Evolutionary conservation across 163 green algal species (phyloP), one percentile per base, ranked within the genome.

Genomic region (Chloromonas sp.): DNA sequence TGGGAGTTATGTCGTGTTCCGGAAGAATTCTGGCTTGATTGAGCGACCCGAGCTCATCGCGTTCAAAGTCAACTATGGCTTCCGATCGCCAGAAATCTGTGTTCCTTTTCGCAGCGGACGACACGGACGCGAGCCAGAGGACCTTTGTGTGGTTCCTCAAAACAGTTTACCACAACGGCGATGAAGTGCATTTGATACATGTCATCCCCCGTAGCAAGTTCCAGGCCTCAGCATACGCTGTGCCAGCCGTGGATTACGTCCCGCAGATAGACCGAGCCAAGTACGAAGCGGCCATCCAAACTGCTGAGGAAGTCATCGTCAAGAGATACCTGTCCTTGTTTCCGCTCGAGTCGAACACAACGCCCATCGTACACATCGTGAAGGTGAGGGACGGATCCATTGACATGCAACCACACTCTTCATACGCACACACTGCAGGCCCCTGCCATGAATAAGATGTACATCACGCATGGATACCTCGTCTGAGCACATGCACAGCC

Each of bases 281-380:
- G 2, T 93, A 94, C 62, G 89, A 95, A 78, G 87, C 88, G 58
- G 80, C 89, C 2, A 87, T 95, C 61, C 89, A 89, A 58, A 87
- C 92, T 1, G 86, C 90, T 11, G 87, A 96, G 80, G 85, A 82
- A 0, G 95, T 97, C 81, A 94, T 97, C 58, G 87, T 90, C 2
- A 87, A 86, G 59, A 81, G 91, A 0, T 92, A 95, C 74, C 82
- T 94, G 58, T 88, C 86, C 3, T 5, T 77, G 1, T 88, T 90
- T 14, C 84, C 91, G 36, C n/a, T 76, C 11, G 60, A 86, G n/a
- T 82, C 88, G 36, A 76, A 88, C 3, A 89, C 89, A 0, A 89
- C 90, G 2, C 92, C 93, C 14, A 91, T 94, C 77, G 91, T 95
- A n/a, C 92, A 94, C 70, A 89, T 95, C 14, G 86, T 92, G 36